Conservation (phyloP, 2,329 filamentous ascomycete species). For the Neoarthrinium moseri region DNA sequence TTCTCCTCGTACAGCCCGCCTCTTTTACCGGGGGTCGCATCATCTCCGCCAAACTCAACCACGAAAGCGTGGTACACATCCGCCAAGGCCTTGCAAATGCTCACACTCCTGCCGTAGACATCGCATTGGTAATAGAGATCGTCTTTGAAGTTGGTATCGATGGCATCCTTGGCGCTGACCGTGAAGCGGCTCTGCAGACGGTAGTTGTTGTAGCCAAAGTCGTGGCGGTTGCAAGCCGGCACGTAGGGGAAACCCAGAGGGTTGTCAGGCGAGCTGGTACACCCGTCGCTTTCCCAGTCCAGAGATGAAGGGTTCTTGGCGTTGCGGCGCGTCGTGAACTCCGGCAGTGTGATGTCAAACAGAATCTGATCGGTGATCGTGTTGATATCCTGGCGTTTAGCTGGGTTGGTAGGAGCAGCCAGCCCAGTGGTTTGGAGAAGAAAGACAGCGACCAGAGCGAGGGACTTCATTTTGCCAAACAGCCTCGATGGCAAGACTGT, state of each 20-base stretch:
- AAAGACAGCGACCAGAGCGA: neutral
- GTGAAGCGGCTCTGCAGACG: conserved; percentile 47
- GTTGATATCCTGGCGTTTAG: neutral
- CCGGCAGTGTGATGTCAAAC: conserved; percentile 39
- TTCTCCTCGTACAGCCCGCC: conserved; percentile 1
- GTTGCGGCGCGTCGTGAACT: conserved; percentile 40
- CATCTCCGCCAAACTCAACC: conserved; percentile 28
- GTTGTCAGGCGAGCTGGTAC: conserved; percentile 41
- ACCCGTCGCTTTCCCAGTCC: conserved; percentile 42
- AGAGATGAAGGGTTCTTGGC: conserved; percentile 35
- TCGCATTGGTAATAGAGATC: conserved; percentile 39
- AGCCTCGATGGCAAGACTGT: too few species aligned
- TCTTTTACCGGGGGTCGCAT: conserved; percentile 5
- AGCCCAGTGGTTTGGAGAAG: neutral
- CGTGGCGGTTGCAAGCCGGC: conserved; percentile 50
- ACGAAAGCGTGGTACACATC: conserved; percentile 41
- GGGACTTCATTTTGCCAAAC: conserved; percentile 5
- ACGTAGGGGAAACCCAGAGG: conserved; percentile 42
- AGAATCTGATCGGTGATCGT: conserved; percentile 43
- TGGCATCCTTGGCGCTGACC: conserved; percentile 34
- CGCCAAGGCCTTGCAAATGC: conserved; percentile 32
- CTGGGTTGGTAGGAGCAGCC: neutral
- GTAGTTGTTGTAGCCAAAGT: conserved; percentile 57
- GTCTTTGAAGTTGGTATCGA: conserved; percentile 49
- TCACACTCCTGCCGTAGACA: conserved; percentile 10